Base-by-base conservation (phyloP, 441 rosid genomes). In the Pelargonium citronellum region DNA sequence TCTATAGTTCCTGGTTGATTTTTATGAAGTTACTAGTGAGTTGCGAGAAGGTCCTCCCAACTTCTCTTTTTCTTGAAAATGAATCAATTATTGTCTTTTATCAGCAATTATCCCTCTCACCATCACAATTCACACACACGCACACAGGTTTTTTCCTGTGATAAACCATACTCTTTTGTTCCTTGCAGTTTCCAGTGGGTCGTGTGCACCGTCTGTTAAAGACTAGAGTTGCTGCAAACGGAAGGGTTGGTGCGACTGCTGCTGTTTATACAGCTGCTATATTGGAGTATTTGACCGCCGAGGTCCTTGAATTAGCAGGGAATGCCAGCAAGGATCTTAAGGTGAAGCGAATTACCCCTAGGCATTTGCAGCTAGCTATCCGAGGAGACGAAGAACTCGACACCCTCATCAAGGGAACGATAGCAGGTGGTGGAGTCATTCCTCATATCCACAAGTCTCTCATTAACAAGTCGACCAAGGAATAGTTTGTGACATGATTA, bases 391-490 rank as follows among this genome's bases (percentile, higher is more conserved):
- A 92, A 71, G 96, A 92, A 78, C 96, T 92, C 5, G 96, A 92
- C 78, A 92, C 95, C 1, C 96, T 92, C 70, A 91, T 92, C 86
- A 92, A 91, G 77, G 98, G 98, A 41, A 92, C 97, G 43, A 91
- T 93, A 66, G 94, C 98, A 44, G 98, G 96, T 53, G 98, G 98
- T 8, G 96, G 96, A 61, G 98, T 92, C 24, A 92, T 92, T 69
- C 96, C 98, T 77, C 96, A 90, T 78, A 92, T 89, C 74, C 98
- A 92, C 86, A 92, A 92, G 82, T 90, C 92, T 58, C 94, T 90
- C 6, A 86, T 91, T 82, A 92, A 91, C 86, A 93, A 93, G 77
- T 79, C 94, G 66, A 73, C 92, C 78, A 91, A 89, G 75, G 96
- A 93, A 7, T 89, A 77, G 86, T 60, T 1, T 44, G 9, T n/a